A percentile compares a stretch with the other conserved stretches of the same genome.
Evolutionary conservation across 352 stramenopile species (phyloP).

Genomic region (Phytopythium sindhum): DNA sequence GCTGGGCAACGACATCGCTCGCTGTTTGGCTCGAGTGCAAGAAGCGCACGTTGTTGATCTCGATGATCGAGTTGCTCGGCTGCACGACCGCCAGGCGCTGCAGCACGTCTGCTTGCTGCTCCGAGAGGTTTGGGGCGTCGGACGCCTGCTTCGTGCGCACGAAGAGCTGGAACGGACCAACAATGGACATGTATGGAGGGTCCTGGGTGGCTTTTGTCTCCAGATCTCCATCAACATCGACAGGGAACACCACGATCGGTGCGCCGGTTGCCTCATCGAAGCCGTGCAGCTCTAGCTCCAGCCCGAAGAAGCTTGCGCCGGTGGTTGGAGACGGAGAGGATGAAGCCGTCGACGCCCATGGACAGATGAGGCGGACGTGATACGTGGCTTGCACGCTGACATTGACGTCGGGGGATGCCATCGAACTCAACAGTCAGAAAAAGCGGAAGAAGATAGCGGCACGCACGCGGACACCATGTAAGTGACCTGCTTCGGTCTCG

Average conservation of each 20-base stretch:
- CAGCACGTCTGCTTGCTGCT: conserved; percentile 23
- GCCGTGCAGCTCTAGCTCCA: conserved; percentile 41
- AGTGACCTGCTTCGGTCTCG: not conserved
- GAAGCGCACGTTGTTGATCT: conserved; percentile 51
- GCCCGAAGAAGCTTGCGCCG: conserved; percentile 29
- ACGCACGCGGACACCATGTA: not conserved
- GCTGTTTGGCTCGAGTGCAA: conserved; percentile 19
- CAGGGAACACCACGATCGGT: not conserved
- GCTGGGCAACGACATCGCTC: conserved; percentile 24
- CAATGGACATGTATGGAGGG: conserved; percentile 11
- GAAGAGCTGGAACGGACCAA: conserved; percentile 28
- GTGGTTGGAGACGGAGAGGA: conserved; percentile 7
- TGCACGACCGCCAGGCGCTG: conserved; percentile 41
- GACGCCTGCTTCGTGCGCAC: conserved; percentile 23
- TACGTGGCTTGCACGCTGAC: conserved; percentile 24
- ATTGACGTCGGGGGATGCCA: not conserved
- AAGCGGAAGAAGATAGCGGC: not conserved
- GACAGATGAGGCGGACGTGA: conserved; percentile 33
- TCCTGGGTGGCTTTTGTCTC: not conserved
- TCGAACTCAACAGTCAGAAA: not conserved
- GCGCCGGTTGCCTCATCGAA: not conserved
- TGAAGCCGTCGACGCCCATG: conserved; percentile 17
- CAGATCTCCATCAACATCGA: not conserved
- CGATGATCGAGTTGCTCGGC: conserved; percentile 32
- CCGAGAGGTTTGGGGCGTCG: conserved; percentile 1